Evolutionary conservation across 306 rosid genomes (phyloP), one percentile per base, ranked within the genome.

Genomic region (Pterocarpus macrocarpus): DNA sequence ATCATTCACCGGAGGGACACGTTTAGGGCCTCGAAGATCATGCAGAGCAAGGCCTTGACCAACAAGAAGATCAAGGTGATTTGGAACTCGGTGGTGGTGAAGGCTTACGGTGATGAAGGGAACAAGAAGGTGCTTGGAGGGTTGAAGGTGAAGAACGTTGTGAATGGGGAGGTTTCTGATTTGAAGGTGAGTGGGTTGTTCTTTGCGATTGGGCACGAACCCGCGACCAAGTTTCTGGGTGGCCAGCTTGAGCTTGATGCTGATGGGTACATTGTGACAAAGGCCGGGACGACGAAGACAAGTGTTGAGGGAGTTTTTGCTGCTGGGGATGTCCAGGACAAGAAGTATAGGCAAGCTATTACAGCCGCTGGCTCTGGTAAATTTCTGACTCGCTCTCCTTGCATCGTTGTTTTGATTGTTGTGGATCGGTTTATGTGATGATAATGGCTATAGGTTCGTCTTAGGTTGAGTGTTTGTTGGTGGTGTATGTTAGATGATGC

Each of bases 261-360:
- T 7, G 95, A 89, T 77, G 96, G 97, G 0, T 94, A 92, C 16
- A 33, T 94, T 28, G 87, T 85, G 34, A 92, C 94, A 1, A 76
- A 83, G 80, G 89, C 91, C 0, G 97, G 98, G 30, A 87, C 94
- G 0, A 91, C 97, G 0, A 78, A 56, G 74, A 91, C 98, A 22
- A 91, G 92, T 34, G 87, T 90, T 11, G 84, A 50, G 5, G 98
- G 98, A 22, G 97, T 94, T 34, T 94, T 94, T 38, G 98, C 98
- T 2, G 97, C 98, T 6, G 97, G 98, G 1, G 98, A 92, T 73
- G 97, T 94, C 28, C 98, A 92, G 88, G 98, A 94, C 70, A 94
- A 94, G 91, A 94, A 94, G 88, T 94, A 92, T 71, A 90, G 98
- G 83, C 98, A 94, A 86, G 97, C 97, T 81, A 74, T 94, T 82